These are phyloP conservation scores for Rhytidhysteron rufulum DNA, from an alignment of 2,329 filamentous ascomycete genomes.

Conservation along the genomic window DNA sequence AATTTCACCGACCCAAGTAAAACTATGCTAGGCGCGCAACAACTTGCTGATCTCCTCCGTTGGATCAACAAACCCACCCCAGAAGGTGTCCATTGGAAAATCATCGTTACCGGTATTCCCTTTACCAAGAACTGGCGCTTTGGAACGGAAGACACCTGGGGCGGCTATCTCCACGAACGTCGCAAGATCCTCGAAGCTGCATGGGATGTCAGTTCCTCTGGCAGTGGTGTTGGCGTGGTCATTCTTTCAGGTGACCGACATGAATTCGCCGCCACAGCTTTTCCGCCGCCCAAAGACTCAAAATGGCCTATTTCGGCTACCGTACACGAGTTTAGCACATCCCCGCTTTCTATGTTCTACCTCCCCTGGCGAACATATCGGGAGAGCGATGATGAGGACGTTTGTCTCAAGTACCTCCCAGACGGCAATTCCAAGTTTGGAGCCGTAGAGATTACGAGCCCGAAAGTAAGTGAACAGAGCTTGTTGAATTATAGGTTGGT, in stretches of 20 bases:
- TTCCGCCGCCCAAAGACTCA: constrained; percentile 59
- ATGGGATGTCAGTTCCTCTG: constrained; percentile 73
- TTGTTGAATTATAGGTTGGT: constrained; percentile 77
- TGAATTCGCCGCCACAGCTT: constrained; percentile 87
- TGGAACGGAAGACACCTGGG: constrained; percentile 88
- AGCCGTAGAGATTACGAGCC: constrained; percentile 70
- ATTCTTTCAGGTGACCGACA: constrained; percentile 91
- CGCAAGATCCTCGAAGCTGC: constrained; percentile 78
- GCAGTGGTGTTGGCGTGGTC: constrained; percentile 73
- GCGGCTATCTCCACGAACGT: constrained; percentile 81
- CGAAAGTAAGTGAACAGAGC: constrained; percentile 62
- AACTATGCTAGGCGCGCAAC: constrained; percentile 79
- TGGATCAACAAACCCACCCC: constrained; percentile 74
- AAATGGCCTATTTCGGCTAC: constrained; percentile 45
- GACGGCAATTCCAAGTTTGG: constrained; percentile 88
- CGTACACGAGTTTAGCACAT: constrained; percentile 88
- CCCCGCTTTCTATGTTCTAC: constrained; percentile 91
- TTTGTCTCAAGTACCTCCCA: constrained; percentile 76
- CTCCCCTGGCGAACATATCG: constrained; percentile 78
- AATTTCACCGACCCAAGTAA: constrained; percentile 63
- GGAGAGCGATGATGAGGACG: constrained; percentile 77
- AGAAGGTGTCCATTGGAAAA: constrained; percentile 83
- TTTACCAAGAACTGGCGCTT: constrained; percentile 98
- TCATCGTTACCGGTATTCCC: constrained; percentile 83
- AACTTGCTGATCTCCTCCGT: constrained; percentile 72